phyloP scores from a whole-genome alignment of 2,329 filamentous ascomycete genomes.

The Xylariaceae sp. region DNA sequence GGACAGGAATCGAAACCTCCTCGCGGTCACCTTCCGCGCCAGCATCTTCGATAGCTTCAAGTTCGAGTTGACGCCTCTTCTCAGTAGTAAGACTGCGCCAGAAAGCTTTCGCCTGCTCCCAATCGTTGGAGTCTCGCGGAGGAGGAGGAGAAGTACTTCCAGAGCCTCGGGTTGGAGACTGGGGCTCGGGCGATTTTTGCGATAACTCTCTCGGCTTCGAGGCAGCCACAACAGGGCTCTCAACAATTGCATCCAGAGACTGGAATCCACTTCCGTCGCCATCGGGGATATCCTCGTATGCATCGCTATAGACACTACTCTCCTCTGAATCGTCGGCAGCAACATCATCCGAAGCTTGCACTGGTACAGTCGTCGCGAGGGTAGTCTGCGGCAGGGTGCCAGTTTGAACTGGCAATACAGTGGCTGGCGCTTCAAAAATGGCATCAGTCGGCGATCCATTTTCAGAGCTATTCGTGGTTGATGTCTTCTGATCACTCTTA shows the following conservation, averaged over 20 bases:
- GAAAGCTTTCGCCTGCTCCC: constrained; percentile 67
- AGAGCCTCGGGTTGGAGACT: constrained; percentile 9
- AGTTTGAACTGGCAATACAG: constrained; percentile 14
- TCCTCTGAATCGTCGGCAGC: constrained; percentile 40
- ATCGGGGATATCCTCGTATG: constrained; percentile 69
- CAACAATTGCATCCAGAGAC: constrained; percentile 70
- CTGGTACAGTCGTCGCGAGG: constrained; percentile 29
- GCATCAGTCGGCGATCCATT: constrained; percentile 1
- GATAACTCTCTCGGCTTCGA: constrained; percentile 31
- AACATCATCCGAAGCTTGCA: constrained; percentile 36
- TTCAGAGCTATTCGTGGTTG: not conserved
- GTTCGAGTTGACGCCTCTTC: constrained; percentile 60
- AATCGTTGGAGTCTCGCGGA: constrained; percentile 45
- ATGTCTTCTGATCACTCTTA: constrained; percentile 1
- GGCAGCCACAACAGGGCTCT: constrained; percentile 54
- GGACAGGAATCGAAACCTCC: constrained; percentile 28
- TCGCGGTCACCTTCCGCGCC: constrained; percentile 47
- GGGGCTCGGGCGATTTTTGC: constrained; percentile 2
- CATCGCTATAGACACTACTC: constrained; percentile 66
- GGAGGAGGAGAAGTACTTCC: not conserved
- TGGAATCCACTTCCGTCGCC: constrained; percentile 65
- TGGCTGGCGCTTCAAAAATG: constrained; percentile 28
- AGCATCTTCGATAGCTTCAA: constrained; percentile 53
- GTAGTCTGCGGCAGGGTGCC: constrained; percentile 28
- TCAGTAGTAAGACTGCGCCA: constrained; percentile 66